Evolutionary conservation across 495 filamentous ascomycete species (phyloP), one percentile per base, ranked within the genome.

Genomic region (Trichoderma erinaceum): DNA sequence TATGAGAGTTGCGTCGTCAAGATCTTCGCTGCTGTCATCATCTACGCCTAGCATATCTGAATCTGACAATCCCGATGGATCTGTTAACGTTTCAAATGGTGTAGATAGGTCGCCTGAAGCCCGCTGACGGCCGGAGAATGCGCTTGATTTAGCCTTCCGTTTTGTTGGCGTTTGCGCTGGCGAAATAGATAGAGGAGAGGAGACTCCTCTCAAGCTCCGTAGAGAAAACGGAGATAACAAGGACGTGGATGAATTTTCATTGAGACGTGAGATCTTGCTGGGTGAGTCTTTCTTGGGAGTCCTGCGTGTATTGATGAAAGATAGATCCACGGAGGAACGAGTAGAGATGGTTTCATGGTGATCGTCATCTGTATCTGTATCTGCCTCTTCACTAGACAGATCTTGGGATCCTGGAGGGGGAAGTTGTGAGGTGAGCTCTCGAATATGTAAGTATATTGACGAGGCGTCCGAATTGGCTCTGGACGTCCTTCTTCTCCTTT

Each of bases 401-500:
- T 32, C 23, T 32, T 61, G 56, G 4, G 16, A 21, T 27, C 44
- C 44, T 48, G 44, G 6, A 48, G 44, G 44, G 13, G 56, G 56
- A 15, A 61, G 56, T 61, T 32, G 27, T 25, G 56, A 61, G 23
- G 56, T 61, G 13, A 61, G 56, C 56, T 32, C 56, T 25, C 56
- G 25, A 18, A 61, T 61, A 35, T 61, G 56, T 0, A 23, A 29
- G 27, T 61, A 61, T 29, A 61, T 61, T 11, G 56, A 61, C 15
- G 63, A 21, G 25, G 3, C 32, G 63, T 64, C 11, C 12, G 48
- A 18, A 35, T 25, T 38, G 32, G 38, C 38, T 72, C 71, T 27
- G 71, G 50, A 15, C 43, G 23, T 32, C 56, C 58, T 65, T n/a
- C 32, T 8, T 63, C 35, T 5, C 66, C 70, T 38, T 67, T 70